Percentiles rank a stretch among this genome's conserved stretches.
Conservation (phyloP, 768 basidiomycete species). For the Mycena amicta region DNA sequence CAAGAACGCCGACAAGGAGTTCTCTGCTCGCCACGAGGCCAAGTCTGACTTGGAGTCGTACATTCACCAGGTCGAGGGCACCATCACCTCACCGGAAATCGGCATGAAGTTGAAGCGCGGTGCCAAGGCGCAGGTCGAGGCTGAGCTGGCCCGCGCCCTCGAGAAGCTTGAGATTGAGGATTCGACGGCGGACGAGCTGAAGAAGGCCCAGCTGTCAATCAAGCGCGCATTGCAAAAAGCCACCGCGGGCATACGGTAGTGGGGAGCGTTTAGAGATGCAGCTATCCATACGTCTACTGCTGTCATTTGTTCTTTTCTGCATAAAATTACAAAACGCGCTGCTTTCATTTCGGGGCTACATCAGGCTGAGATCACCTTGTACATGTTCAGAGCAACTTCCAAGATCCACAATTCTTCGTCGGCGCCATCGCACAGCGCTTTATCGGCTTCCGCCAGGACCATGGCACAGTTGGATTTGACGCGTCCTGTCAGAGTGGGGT, state of each 20-base stretch:
- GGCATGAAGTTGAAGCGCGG: slow-evolving; percentile 99
- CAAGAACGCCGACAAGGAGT: slow-evolving; percentile 97
- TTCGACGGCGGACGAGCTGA: slow-evolving; percentile 89
- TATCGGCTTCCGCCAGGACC: slow-evolving; percentile 92
- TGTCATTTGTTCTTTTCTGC: slow-evolving; percentile 23
- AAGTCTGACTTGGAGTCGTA: slow-evolving; percentile 98
- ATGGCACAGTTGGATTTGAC: slow-evolving; percentile 83
- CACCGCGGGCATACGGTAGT: slow-evolving; percentile 83
- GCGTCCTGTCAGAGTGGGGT: slow-evolving; percentile 76
- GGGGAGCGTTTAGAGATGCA: slow-evolving; percentile 18
- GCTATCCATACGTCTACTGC: slow-evolving; percentile 20
- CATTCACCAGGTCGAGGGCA: slow-evolving; percentile 94
- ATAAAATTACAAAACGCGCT: slow-evolving; percentile 17
- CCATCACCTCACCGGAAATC: slow-evolving; percentile 94
- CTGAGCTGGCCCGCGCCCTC: slow-evolving; percentile 95
- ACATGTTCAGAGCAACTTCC: slow-evolving; percentile 80
- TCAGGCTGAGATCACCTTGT: slow-evolving; percentile 55
- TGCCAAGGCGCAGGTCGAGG: slow-evolving; percentile 91
- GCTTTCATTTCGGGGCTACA: neutral
- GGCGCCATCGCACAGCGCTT: slow-evolving; percentile 92
- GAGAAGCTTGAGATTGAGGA: slow-evolving; percentile 99
- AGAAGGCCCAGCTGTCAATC: slow-evolving; percentile 92
- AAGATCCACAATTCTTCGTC: slow-evolving; percentile 97
- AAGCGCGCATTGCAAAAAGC: slow-evolving; percentile 99
- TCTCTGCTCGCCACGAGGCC: slow-evolving; percentile 96